Percentiles rank a stretch among this genome's conserved stretches.
Evolutionary conservation across 2,329 filamentous ascomycete species (phyloP).

Genomic region (Fusarium robinianum): DNA sequence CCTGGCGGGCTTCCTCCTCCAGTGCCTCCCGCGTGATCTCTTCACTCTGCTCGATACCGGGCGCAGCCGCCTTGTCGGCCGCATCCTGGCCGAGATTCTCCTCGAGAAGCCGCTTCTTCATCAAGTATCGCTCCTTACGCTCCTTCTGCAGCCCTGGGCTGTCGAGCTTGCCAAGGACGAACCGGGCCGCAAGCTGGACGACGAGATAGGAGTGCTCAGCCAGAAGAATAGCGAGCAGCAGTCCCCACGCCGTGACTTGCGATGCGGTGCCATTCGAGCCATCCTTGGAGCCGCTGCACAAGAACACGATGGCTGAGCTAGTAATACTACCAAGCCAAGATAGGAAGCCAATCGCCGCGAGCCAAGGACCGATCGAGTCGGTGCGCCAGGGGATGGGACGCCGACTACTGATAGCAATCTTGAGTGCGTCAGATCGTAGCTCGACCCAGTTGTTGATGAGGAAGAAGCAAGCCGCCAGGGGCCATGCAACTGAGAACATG

Average conservation of each 20-base stretch:
- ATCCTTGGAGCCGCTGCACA: conserved; percentile 74
- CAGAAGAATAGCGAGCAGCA: conserved; percentile 81
- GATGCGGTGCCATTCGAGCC: conserved; percentile 69
- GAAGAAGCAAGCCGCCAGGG: conserved; percentile 86
- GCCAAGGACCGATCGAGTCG: conserved; percentile 93
- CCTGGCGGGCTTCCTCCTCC: conserved; percentile 64
- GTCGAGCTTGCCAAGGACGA: conserved; percentile 78
- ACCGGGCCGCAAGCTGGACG: conserved; percentile 71
- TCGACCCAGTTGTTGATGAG: conserved; percentile 96
- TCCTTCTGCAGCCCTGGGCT: conserved; percentile 86
- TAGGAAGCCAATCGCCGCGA: conserved; percentile 84
- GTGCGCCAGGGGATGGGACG: conserved; percentile 87
- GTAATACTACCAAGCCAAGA: conserved; percentile 92
- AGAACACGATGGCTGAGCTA: conserved; percentile 83
- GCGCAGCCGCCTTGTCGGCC: conserved; percentile 52
- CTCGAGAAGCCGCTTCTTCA: conserved; percentile 79
- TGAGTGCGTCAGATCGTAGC: conserved; percentile 88
- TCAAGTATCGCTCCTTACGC: conserved; percentile 75
- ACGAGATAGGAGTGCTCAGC: conserved; percentile 90
- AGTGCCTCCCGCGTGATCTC: conserved; percentile 68
- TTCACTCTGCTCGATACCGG: conserved; percentile 56
- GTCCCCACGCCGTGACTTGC: conserved; percentile 76
- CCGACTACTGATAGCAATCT: conserved; percentile 88
- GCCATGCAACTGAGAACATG: conserved; percentile 93
- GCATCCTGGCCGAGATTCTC: conserved; percentile 67